Conservation (phyloP, 805 yeast species). For the Saccharomycopsis fermentans region DNA sequence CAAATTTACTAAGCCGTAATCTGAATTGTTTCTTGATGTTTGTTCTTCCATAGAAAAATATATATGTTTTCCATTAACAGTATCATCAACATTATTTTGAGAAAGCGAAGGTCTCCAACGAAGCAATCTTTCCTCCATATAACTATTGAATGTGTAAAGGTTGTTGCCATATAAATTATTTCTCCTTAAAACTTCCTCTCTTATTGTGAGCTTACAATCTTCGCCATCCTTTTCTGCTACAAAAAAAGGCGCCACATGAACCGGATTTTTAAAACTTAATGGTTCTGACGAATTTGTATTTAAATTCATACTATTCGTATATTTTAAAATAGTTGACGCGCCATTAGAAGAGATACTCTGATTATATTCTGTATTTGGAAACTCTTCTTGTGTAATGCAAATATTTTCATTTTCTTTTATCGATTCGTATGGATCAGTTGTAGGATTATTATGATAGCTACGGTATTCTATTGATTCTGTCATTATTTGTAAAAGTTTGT, state of each 20-base stretch:
- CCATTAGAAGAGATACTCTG: not conserved
- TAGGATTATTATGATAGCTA: not conserved
- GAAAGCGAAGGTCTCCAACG: conserved; percentile 25
- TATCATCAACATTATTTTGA: conserved; percentile 20
- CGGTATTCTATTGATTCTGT: not conserved
- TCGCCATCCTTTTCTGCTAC: not conserved
- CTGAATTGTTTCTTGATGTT: not conserved
- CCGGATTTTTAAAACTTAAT: not conserved
- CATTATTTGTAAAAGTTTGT: not conserved
- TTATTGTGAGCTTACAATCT: not conserved
- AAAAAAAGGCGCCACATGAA: conserved; percentile 9
- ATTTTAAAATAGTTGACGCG: not conserved
- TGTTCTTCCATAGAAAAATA: not conserved
- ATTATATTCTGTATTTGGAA: not conserved
- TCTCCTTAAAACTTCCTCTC: conserved; percentile 8
- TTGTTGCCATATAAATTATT: conserved; percentile 12
- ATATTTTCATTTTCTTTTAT: not conserved
- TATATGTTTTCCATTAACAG: not conserved
- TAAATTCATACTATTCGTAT: not conserved
- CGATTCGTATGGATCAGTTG: not conserved
- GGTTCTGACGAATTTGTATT: conserved; percentile 10
- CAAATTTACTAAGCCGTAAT: not conserved
- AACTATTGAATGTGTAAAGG: conserved; percentile 4
- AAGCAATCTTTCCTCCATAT: conserved; percentile 26
- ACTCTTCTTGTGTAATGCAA: not conserved